Base-by-base conservation (phyloP, 2,329 filamentous ascomycete genomes). In the Byssoonygena ceratinophila region DNA sequence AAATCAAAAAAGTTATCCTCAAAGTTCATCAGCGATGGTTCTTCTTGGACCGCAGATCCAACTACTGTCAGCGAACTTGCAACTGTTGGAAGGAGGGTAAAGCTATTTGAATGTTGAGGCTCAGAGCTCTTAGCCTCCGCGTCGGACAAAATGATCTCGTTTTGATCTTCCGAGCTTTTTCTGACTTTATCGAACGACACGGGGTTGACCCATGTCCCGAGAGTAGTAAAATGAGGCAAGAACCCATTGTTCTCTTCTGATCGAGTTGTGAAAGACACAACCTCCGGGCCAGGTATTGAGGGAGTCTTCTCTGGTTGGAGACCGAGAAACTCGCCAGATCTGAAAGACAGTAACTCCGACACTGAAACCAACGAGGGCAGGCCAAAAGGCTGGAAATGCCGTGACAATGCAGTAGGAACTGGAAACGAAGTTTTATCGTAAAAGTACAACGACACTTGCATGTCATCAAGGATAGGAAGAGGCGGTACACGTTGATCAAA, bases 361-460 rank as follows among this genome's bases (percentile, higher is more conserved):
- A 52, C 27, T 8, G 31, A 46, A 23, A 46, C 31, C 25, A 27
- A 12, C 5, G 29, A 40, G 2, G 34, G 46, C 20, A 22, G 41
- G n/a, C 16, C 25, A 37, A 52, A 52, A 4, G 44, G 50, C 5
- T 52, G 41, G 22, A 46, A 46, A 23, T 46, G 18, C 18, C 41
- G 41, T 18, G 3, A 18, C 20, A 52, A 23, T 6, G 50, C 41
- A 23, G 50, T 52, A 37, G 50, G 41, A 11, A 31, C n/a, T 1
- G 50, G 37, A 2, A 22, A 16, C 4, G 31, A 22, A 16, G 39
- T 31, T 14, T 40, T 11, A 12, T 46, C 32, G 16, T 46, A 31
- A 34, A 32, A 52, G 31, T 39, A 46, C 14, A 51, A 22, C 23
- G 41, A 36, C n/a, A 52, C 31, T 39, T 52, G 41, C 39, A 46